Evolutionary conservation across 495 filamentous ascomycete species (phyloP).

Genomic region (Filosporella fistucella): DNA sequence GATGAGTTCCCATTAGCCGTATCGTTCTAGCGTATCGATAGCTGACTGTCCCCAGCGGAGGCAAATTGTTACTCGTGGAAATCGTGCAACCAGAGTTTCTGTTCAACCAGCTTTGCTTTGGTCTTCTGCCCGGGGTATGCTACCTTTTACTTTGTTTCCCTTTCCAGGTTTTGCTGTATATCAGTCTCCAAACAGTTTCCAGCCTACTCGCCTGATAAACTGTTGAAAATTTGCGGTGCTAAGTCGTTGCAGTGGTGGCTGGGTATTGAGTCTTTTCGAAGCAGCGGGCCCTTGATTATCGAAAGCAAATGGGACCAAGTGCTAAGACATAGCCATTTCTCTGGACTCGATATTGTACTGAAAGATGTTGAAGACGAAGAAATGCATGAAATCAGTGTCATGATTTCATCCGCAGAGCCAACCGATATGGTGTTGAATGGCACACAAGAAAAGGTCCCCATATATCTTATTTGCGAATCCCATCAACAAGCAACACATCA

Average conservation of each 20-base stretch:
- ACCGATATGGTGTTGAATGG: neutral
- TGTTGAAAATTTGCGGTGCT: constrained; percentile 30
- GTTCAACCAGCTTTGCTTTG: constrained; percentile 26
- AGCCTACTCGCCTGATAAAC: too few relatives aligned
- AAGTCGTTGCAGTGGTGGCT: constrained; percentile 42
- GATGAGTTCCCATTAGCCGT: constrained; percentile 26
- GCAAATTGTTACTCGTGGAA: neutral
- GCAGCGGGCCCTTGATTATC: constrained; percentile 30
- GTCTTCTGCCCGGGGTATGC: constrained; percentile 10
- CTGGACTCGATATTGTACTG: constrained; percentile 33
- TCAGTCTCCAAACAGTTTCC: too few relatives aligned
- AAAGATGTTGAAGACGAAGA: neutral
- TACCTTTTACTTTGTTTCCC: constrained; percentile 33
- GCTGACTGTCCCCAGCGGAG: too few relatives aligned
- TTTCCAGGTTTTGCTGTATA: too few relatives aligned
- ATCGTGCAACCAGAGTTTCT: constrained; percentile 9
- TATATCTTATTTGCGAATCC: neutral
- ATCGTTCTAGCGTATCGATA: too few relatives aligned
- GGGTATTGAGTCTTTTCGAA: constrained; percentile 40
- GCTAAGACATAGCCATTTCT: constrained; percentile 38
- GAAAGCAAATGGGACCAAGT: constrained; percentile 31
- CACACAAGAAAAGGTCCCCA: neutral
- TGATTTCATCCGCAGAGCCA: neutral
- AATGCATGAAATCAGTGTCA: neutral
- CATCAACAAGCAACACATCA: neutral